Percentiles rank a stretch among this genome's conserved stretches.
phyloP scores from a whole-genome alignment of 768 basidiomycete species.

The Amanita muscaria region DNA sequence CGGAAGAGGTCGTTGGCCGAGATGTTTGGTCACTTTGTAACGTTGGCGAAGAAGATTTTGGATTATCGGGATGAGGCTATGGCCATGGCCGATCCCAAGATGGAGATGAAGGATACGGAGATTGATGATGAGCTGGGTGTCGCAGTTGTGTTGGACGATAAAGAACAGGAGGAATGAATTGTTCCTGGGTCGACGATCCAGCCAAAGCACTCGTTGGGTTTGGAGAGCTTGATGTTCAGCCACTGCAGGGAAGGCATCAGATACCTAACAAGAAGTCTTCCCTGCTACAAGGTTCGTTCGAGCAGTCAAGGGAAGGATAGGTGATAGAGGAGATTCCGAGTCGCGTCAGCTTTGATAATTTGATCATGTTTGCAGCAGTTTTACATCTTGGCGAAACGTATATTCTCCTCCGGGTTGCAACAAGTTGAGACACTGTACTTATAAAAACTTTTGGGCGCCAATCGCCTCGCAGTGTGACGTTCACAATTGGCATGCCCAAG shows the following conservation, averaged over 20 bases:
- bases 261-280: conserved; percentile 99
- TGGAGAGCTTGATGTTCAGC: conserved; percentile 92
- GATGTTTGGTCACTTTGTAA: conserved; percentile 74
- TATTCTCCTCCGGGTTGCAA: too few relatives aligned
- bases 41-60: conserved; percentile 87
- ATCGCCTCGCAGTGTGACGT: too few relatives aligned
- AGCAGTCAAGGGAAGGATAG: conserved; percentile 93
- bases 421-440: too few relatives aligned
- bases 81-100: conserved; percentile 65
- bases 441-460: too few relatives aligned
- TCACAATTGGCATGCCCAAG: too few relatives aligned
- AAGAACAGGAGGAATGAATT: conserved; percentile 89
- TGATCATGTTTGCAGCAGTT: too few relatives aligned
- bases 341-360: too few relatives aligned
- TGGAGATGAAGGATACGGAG: conserved; percentile 75
- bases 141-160: conserved; percentile 95
- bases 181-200: conserved; percentile 82
- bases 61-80: conserved; percentile 92
- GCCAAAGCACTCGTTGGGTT: conserved; percentile 77
- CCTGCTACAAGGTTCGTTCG: conserved; percentile 95
- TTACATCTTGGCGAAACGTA: too few relatives aligned
- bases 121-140: conserved; percentile 98
- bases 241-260: conserved; percentile 92
- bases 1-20: conserved; percentile 77
- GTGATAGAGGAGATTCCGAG: too few relatives aligned